These are phyloP conservation scores for Penstemon barbatus DNA, from an alignment of 257 asterid genomes.

Conservation along the genomic window DNA sequence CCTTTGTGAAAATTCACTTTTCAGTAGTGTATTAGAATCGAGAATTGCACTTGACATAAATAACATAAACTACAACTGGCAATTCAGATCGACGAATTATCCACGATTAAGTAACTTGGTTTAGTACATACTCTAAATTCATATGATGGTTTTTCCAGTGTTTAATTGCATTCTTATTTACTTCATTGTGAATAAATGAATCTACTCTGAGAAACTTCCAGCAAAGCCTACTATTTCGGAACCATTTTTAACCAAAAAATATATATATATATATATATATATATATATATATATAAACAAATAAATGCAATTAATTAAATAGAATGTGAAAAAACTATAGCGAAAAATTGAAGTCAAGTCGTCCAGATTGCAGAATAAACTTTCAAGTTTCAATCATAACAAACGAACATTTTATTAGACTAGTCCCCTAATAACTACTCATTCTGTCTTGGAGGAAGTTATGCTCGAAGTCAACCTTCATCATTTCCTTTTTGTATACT, in stretches of 20 bases:
- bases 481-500: not conserved
- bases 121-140: not conserved
- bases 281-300: not conserved
- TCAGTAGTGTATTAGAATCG: constrained; percentile 46
- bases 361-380: not conserved
- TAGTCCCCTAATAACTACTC: not conserved
- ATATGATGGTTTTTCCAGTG: constrained; percentile 17
- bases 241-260: constrained; percentile 4
- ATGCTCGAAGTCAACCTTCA: constrained; percentile 3
- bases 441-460: not conserved
- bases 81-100: constrained; percentile 9
- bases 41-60: constrained; percentile 32
- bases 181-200: constrained; percentile 2
- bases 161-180: constrained; percentile 6
- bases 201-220: constrained; percentile 15
- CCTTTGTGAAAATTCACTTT: constrained; percentile 44
- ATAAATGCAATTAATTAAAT: constrained; percentile 4
- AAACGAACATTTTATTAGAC: constrained; percentile 5
- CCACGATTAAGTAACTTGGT: constrained; percentile 1
- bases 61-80: constrained; percentile 15
- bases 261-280: no score
- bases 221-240: not conserved
- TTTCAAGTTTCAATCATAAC: not conserved
- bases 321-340: not conserved
- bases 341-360: constrained; percentile 13